Evolutionary conservation across 106 monocot species (phyloP).

Genomic region (Acorus gramineus): DNA sequence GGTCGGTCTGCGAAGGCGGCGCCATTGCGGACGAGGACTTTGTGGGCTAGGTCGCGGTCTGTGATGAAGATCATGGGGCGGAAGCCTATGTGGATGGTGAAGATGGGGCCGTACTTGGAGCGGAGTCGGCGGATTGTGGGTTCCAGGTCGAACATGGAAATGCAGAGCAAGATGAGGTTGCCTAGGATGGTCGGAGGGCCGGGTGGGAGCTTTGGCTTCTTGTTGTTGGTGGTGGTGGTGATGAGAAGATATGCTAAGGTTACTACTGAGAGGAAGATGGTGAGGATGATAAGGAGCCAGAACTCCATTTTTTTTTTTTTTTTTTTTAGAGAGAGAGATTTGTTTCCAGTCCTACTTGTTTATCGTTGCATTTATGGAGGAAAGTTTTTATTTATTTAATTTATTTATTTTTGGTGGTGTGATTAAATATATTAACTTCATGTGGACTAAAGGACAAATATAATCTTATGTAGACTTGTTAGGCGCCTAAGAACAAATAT

Average conservation of each 20-base stretch:
- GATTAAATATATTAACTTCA: too few relatives aligned
- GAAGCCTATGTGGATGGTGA: constrained; percentile 5
- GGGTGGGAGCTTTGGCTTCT: constrained; percentile 4
- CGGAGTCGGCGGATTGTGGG: background rate
- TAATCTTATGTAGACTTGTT: too few relatives aligned
- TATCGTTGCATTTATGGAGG: too few relatives aligned
- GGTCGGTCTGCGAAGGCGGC: constrained; percentile 10
- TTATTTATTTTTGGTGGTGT: too few relatives aligned
- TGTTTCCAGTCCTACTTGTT: too few relatives aligned
- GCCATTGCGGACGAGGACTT: constrained; percentile 3
- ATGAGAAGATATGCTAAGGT: background rate
- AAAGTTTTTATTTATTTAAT: too few relatives aligned
- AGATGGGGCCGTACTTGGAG: background rate
- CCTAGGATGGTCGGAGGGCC: constrained; percentile 4
- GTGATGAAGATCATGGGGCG: constrained; percentile 7
- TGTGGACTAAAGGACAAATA: too few relatives aligned
- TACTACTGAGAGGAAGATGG: background rate
- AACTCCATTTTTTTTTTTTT: background rate
- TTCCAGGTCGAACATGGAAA: background rate
- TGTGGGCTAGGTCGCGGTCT: constrained; percentile 5
- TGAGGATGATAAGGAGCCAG: background rate
- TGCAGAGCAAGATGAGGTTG: constrained; percentile 4
- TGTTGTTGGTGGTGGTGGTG: background rate
- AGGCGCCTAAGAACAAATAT: too few relatives aligned
- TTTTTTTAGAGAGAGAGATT: too few relatives aligned